Conservation (phyloP, 179 eudicot genomes). For the Drosera spatulata region DNA sequence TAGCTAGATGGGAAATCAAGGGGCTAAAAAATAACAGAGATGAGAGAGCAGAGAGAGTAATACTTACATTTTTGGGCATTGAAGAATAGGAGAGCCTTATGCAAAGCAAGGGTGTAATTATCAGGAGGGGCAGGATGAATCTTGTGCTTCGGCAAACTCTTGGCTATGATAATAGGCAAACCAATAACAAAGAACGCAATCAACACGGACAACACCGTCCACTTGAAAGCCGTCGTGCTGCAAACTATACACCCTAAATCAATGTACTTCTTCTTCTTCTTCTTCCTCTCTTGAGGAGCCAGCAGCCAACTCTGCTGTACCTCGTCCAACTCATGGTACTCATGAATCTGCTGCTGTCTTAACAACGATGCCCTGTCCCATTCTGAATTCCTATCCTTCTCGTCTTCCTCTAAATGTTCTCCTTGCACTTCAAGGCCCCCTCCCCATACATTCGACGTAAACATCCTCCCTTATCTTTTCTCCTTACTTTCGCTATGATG, state of each 20-base stretch:
- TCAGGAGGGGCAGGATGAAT: constrained; percentile 50
- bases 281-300: constrained; percentile 63
- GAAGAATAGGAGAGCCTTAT: constrained; percentile 89
- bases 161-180: constrained; percentile 45
- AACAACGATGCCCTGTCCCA: constrained; percentile 56
- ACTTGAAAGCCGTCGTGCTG: constrained; percentile 53
- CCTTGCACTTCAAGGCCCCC: constrained; percentile 15
- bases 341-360: constrained; percentile 23
- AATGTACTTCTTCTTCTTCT: constrained; percentile 80
- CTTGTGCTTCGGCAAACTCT: constrained; percentile 50
- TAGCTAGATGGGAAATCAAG: no score
- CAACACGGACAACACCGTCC: constrained; percentile 55
- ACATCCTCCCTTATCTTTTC: constrained; percentile 6
- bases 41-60: neutral
- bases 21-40: no score
- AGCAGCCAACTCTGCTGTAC: constrained; percentile 84
- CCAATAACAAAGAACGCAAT: constrained; percentile 50
- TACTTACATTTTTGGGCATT: constrained; percentile 73
- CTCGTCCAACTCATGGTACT: constrained; percentile 31
- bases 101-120: constrained; percentile 68
- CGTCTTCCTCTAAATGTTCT: constrained; percentile 36
- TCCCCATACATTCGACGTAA: constrained; percentile 30
- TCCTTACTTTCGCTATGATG: constrained; percentile 9
- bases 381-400: constrained; percentile 65
- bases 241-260: constrained; percentile 80